Base-by-base conservation (phyloP, 257 asterid species). In the Salvia miltiorrhiza region DNA sequence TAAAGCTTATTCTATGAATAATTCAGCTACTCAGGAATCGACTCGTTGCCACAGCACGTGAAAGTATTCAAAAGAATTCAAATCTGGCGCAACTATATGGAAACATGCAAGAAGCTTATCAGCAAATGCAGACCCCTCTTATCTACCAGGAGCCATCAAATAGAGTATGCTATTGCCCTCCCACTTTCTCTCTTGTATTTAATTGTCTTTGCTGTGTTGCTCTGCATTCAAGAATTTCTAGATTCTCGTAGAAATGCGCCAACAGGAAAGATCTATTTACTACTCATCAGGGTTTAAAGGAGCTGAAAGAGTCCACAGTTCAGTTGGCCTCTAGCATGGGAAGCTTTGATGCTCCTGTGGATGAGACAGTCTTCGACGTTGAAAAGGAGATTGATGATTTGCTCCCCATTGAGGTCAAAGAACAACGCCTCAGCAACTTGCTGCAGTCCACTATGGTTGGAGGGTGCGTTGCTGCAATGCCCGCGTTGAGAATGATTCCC, bases 41-140 rank as follows among this genome's bases (percentile, higher is more conserved):
- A 9, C 87, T 91, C 2, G 95, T 87, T 9, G 83, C 70, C 37
- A 69, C 97, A 17, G 97, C 96, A 16, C 87, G 89, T 3, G 68
- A 79, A 52, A 88, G 97, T 39, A 88, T 91, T 67, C 78, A 80
- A 57, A 71, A 73, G 59, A 88, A 91, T 62, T 86, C 96, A 5
- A 91, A 92, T 81, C 78, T 91, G 84, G 90, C 88, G 41, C 89
- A 91, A 67, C 58, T 91, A 70, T 91, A 91, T 37, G 91, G 97
- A 11, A 91, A 77, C 67, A 91, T 91, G 97, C 96, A 91, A 82
- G 91, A 91, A 78, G 96, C 93, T 2, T 91, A 91, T 78, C 88
- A 66, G 53, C 89, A 84, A 57, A 91, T 88, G 96, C 97, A 91
- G 78, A 91, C 97, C 40, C 97, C 97, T 67, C 81, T 91, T 32